Evolutionary conservation across 2,329 filamentous ascomycete species (phyloP), one percentile per base, ranked within the genome.

Genomic region (Claviceps sp.): DNA sequence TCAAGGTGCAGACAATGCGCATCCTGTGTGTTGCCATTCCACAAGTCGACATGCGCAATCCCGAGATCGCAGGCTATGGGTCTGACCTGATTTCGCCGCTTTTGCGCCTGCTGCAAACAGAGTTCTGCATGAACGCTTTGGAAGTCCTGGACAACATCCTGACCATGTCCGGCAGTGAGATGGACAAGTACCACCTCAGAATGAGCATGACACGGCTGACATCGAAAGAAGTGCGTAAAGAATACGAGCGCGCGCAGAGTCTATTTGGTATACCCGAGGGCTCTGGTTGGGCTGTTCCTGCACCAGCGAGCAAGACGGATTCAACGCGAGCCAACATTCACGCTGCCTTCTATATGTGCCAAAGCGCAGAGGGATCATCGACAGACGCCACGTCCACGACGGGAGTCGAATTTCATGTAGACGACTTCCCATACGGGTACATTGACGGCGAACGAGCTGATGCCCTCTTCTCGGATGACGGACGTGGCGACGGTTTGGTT

Each of bases 161-260:
- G 79, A 88, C 87, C 30, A 91, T 97, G 73, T 89, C 89, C 0
- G 87, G 88, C 4, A 89, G 87, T 37, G 86, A 91, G 1, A 89
- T 95, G 77, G 93, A 97, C 66, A 89, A 87, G 60, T 89, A 96
- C 60, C 89, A 97, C 63, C 72, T 98, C 54, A 82, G 93, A 41
- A 98, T 98, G 94, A 97, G 91, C 67, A 96, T 98, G 89, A 90
- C 89, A 5, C 85, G 87, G 13, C 84, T 87, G 1, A 89, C 89
- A 2, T 93, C 89, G 0, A 85, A 87, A 59, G 82, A 85, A 0
- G 85, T 93, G 48, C 84, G 88, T 48, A 97, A 96, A 64, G 90
- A 97, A 68, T 97, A 95, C 60, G 91, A 95, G 63, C 84, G 87
- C 22, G 95, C 89, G 0, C 87, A 95, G 65, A 96, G 89, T 62